Base-by-base conservation (phyloP, 2,329 filamentous ascomycete species). In the Fusarium metavorans region DNA sequence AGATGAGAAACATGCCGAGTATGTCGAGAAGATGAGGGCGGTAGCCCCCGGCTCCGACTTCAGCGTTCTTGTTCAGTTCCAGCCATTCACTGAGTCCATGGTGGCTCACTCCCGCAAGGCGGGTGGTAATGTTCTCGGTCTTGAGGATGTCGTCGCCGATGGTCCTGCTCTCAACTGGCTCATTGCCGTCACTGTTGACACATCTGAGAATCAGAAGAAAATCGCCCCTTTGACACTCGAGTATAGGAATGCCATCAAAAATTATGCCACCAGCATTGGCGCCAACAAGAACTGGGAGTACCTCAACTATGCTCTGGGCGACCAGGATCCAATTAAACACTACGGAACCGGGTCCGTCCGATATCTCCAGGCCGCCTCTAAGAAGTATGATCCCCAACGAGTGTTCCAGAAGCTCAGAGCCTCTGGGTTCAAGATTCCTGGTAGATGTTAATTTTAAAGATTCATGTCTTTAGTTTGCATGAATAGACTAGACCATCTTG, bases 251-350 rank as follows among this genome's bases (percentile, higher is more conserved):
- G 66, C 79, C 0, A 71, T 81, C 30, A 75, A 81, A 54, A 64
- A 68, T 4, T 79, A 79, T 14, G 76, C 81, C 13, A 70, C 69
- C 9, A 58, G 80, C 57, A 68, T 81, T 27, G 79, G 79, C 23
- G 70, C 76, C 4, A 78, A 81, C 68, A 76, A 79, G 58, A 74
- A 83, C 39, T 85, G 81, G 76, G 78, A 82, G 35, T 87, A 84
- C 68, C 78, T 86, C 45, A 87, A 87, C 76, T 87, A 87, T 60
- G 84, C 85, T 1, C 78, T 80, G 34, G 70, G 75, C 3, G 78
- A 80, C 50, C 84, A 87, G 77, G 74, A 83, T 25, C 83, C 84
- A 1, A 76, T 86, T 18, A 59, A 71, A 7, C 70, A 80, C 7
- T 87, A 86, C 61, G 85, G 85, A 0, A 45, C 77, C 10, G 78